A percentile compares a stretch with the other conserved stretches of the same genome.
phyloP scores from a whole-genome alignment of 768 basidiomycete species.

The Phylloporus arenicola region DNA sequence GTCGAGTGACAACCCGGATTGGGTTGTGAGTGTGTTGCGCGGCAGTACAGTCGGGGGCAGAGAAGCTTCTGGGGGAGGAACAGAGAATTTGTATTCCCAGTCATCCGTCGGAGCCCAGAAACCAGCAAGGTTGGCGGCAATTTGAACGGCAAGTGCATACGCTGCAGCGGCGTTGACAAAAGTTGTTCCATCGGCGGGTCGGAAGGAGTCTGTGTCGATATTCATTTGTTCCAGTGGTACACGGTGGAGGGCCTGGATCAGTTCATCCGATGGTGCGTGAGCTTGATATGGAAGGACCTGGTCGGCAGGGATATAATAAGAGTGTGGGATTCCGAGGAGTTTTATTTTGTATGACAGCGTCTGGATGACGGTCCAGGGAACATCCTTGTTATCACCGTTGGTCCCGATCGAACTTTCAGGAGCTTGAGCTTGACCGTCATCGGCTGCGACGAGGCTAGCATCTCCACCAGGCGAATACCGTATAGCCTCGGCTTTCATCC shows the following conservation, averaged over 20 bases:
- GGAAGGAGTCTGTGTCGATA: slow-evolving; percentile 45
- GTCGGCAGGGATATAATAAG: slow-evolving; percentile 46
- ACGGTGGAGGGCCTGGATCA: slow-evolving; percentile 46
- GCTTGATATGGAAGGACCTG: slow-evolving; percentile 74
- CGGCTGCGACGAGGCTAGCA: not conserved
- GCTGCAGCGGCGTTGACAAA: slow-evolving; percentile 56
- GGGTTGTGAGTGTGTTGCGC: slow-evolving; percentile 1
- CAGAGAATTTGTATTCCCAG: slow-evolving; percentile 53
- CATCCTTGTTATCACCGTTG: slow-evolving; percentile 13
- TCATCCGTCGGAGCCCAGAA: slow-evolving; percentile 74
- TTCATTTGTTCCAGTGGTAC: slow-evolving; percentile 42
- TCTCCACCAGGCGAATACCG: slow-evolving; percentile 19
- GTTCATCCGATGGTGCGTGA: slow-evolving; percentile 46
- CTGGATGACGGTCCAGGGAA: slow-evolving; percentile 58
- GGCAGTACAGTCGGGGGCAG: not conserved
- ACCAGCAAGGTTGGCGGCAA: slow-evolving; percentile 54
- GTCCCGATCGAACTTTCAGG: slow-evolving; percentile 3
- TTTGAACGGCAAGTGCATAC: slow-evolving; percentile 67
- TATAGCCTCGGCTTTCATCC: slow-evolving; percentile 42
- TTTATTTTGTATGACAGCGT: slow-evolving; percentile 62
- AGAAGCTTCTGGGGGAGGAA: slow-evolving; percentile 28
- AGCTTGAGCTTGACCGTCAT: slow-evolving; percentile 13
- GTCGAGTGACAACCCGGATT: slow-evolving; percentile 30
- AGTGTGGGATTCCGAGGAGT: slow-evolving; percentile 53
- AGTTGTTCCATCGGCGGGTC: slow-evolving; percentile 34